Evolutionary conservation across 768 basidiomycete genomes (phyloP).

Genomic region (Tylopilus sp.): DNA sequence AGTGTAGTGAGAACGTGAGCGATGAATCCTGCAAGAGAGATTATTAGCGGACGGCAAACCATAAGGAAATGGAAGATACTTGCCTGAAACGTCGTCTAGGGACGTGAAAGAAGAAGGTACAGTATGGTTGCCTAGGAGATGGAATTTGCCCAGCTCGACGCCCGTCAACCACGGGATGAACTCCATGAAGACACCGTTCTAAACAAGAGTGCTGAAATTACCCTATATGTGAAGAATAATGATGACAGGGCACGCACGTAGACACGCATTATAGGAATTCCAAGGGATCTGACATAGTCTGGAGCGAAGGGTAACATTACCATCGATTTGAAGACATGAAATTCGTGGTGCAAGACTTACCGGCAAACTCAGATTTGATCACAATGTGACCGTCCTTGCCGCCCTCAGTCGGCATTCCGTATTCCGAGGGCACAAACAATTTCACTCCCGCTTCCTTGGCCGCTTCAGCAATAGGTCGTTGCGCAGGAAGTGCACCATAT

Average conservation of each 20-base stretch:
- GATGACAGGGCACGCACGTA: too few species aligned
- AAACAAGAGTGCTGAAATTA: too few species aligned
- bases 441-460: conserved; percentile 29
- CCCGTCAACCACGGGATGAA: conserved; percentile 26
- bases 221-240: too few species aligned
- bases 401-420: conserved; percentile 18
- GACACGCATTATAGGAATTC: not conserved
- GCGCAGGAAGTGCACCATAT: conserved; percentile 14
- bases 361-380: conserved; percentile 17
- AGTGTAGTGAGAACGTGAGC: conserved; percentile 22
- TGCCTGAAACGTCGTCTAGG: conserved; percentile 21
- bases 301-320: too few species aligned
- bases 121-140: too few species aligned
- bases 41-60: too few species aligned
- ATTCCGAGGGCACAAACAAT: conserved; percentile 33
- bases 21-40: conserved; percentile 17
- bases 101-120: conserved; percentile 24
- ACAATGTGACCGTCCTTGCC: conserved; percentile 17
- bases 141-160: conserved; percentile 16
- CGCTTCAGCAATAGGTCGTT: conserved; percentile 26
- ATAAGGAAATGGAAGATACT: not conserved
- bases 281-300: too few species aligned
- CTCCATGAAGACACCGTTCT: conserved; percentile 23
- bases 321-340: too few species aligned
- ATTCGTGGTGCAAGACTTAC: too few species aligned